These are phyloP conservation scores for Chenopodium album DNA, from an alignment of 148 eudicot genomes.

Conservation along the genomic window DNA sequence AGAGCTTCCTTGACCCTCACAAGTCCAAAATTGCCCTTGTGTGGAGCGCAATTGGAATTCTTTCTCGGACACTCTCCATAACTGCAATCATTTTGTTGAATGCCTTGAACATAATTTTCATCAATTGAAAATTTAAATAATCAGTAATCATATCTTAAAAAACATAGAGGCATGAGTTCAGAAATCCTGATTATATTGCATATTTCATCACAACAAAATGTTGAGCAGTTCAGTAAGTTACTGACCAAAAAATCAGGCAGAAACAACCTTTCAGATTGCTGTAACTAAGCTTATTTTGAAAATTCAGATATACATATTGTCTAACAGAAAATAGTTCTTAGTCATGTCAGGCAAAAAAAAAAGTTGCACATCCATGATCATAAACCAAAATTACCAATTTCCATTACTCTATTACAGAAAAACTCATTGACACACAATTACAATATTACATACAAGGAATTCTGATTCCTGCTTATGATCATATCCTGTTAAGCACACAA, in stretches of 20 bases:
- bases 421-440: neutral
- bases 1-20: slow-evolving; percentile 40
- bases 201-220: neutral
- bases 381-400: neutral
- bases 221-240: too few species aligned
- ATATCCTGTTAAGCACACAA: neutral
- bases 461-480: neutral
- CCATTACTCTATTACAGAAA: neutral
- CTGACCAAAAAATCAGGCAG: too few species aligned
- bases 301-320: too few species aligned
- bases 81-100: slow-evolving; percentile 36
- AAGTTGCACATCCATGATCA: too few species aligned
- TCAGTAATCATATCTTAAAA: too few species aligned
- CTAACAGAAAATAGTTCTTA: too few species aligned
- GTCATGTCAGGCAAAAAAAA: too few species aligned
- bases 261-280: too few species aligned
- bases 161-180: too few species aligned
- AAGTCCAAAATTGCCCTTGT: slow-evolving; percentile 61
- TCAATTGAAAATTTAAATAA: neutral
- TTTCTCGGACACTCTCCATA: slow-evolving; percentile 67
- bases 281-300: too few species aligned
- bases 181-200: too few species aligned
- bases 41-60: slow-evolving; percentile 60
- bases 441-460: neutral
- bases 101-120: neutral